These are phyloP conservation scores for Sporothrix protearum DNA, from an alignment of 2,329 filamentous ascomycete genomes.

Conservation along the genomic window DNA sequence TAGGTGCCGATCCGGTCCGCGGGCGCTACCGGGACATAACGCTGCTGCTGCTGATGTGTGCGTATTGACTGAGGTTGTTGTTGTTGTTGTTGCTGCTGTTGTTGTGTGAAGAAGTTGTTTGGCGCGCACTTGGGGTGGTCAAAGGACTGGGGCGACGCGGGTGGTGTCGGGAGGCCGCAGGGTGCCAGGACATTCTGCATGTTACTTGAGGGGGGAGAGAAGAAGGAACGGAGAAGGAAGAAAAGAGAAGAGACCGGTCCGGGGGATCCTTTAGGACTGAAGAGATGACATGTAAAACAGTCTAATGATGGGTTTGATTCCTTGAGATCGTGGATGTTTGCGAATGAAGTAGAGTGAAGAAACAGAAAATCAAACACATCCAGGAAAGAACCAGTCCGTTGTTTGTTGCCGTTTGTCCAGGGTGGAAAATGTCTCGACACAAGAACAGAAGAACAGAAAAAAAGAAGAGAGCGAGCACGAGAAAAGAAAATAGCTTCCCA, in stretches of 20 bases:
- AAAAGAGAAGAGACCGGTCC: conserved; percentile 7
- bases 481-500: conserved; percentile 14
- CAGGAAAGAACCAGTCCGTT: conserved; percentile 7
- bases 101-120: conserved; percentile 36
- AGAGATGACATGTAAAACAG: not conserved
- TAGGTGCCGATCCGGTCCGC: conserved; percentile 84
- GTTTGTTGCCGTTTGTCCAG: conserved; percentile 9
- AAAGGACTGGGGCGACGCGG: conserved; percentile 53
- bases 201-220: conserved; percentile 36
- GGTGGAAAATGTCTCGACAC: not conserved
- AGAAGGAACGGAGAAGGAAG: conserved; percentile 14
- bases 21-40: conserved; percentile 59
- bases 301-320: not conserved
- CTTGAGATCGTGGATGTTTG: not conserved
- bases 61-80: conserved; percentile 37
- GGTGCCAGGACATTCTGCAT: conserved; percentile 56
- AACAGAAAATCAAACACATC: conserved; percentile 9
- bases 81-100: conserved; percentile 36
- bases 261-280: not conserved
- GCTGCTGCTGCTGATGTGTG: conserved; percentile 38
- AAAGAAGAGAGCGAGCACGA: not conserved
- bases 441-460: no score
- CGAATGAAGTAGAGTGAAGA: not conserved
- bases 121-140: conserved; percentile 47
- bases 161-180: conserved; percentile 57